Evolutionary conservation across 441 rosid species (phyloP).

Genomic region (Isatis lusitanica): DNA sequence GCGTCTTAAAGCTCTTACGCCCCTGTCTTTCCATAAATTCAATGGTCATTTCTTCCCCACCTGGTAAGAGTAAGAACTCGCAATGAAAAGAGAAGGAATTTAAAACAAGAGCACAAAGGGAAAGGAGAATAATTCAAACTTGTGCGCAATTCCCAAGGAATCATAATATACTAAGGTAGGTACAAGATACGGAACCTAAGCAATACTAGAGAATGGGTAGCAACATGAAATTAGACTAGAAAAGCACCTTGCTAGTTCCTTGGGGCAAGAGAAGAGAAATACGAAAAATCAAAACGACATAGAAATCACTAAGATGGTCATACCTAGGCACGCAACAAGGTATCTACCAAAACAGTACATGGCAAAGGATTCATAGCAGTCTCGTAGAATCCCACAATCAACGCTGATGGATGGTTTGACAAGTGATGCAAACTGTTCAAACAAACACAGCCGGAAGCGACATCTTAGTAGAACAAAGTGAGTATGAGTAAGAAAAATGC

Average conservation of each 20-base stretch:
- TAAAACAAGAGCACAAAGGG: conserved; percentile 5
- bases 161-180: background rate
- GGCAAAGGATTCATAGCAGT: conserved; percentile 98
- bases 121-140: background rate
- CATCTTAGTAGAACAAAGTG: background rate
- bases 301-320: conserved; percentile 33
- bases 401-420: conserved; percentile 89
- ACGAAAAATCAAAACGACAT: background rate
- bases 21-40: conserved; percentile 94
- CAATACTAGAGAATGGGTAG: conserved; percentile 4
- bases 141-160: background rate
- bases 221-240: background rate
- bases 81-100: conserved; percentile 7
- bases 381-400: conserved; percentile 88
- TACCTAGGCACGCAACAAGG: conserved; percentile 99
- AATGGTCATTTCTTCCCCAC: conserved; percentile 92
- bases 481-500: background rate
- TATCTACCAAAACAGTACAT: conserved; percentile 99
- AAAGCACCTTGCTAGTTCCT: conserved; percentile 6
- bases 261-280: background rate
- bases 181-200: conserved; percentile 6
- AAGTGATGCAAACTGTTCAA: conserved; percentile 81
- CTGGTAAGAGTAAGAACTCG: conserved; percentile 38
- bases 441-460: conserved; percentile 11
- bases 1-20: conserved; percentile 59